Evolutionary conservation across 768 basidiomycete species (phyloP), one percentile per base, ranked within the genome.

Genomic region (Hypholoma sublateritium): DNA sequence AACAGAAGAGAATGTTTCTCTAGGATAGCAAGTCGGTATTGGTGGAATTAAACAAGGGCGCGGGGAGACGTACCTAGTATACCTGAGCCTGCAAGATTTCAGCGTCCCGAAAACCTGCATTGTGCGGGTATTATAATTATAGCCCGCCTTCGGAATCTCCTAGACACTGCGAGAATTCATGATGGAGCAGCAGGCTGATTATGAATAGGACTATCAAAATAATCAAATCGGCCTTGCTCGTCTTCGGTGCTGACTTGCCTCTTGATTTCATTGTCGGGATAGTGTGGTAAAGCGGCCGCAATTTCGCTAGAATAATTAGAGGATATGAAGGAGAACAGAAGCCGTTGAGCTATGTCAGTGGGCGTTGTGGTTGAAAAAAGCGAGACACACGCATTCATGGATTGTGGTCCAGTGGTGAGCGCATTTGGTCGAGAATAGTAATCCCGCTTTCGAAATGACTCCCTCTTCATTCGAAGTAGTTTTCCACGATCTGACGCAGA

Each of bases 391-490:
- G 88, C 89, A 73, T 64, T 11, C 81, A 80, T 7, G 88, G 89
- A 50, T 71, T 83, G 69, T 79, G 78, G 22, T 77, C 72, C n/a
- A n/a, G n/a, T n/a, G 79, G 66, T 0, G 83, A 80, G 45, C 86
- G 83, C 2, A 91, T 69, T 56, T 86, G 84, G 56, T 83, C 82
- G 1, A 92, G 78, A 24, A 82, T 70, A 13, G 77, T 72, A 25
- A 90, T 85, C 6, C 84, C 90, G 5, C 82, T 76, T 62, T 89
- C 85, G 60, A 88, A 89, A 55, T 90, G 87, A 16, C n/a, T n/a
- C 85, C 83, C 67, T 92, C 90, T 63, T 92, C 90, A 17, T n/a
- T n/a, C n/a, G n/a, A 91, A 82, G 57, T 86, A 86, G 52, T 79
- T 84, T 65, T 91, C 88, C 17, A 91, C 86, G 5, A 89, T 53